Base-by-base conservation (phyloP, 2,329 filamentous ascomycete species). In the Colletotrichum horii region DNA sequence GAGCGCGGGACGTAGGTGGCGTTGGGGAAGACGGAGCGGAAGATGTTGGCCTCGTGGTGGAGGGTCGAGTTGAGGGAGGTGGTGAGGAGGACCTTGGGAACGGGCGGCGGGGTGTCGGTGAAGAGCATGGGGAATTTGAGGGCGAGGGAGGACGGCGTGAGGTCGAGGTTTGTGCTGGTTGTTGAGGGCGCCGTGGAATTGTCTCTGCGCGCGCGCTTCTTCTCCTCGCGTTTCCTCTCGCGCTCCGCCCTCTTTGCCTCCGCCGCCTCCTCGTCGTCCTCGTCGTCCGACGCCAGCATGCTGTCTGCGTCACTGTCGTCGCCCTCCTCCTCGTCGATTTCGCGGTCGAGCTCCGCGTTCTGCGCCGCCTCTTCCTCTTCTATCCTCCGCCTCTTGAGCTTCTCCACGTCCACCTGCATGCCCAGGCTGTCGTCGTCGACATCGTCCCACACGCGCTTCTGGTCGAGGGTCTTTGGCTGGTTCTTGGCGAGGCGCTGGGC, bases 401-500 rank as follows among this genome's bases (percentile, higher is more conserved):
- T 87, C 78, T 91, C 89, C 70, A 93, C 84, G 77, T 93, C 90
- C 36, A 93, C 90, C 78, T 87, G 86, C 16, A 86, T 85, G 77
- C 88, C 89, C 8, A 92, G 86, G 65, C 86, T 89, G 78, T 93
- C 91, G 65, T 89, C 84, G 64, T 93, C 93, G 66, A 91, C 91
- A 68, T 96, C 93, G 80, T 98, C 96, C 95, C 95, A 98, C 36
- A 95, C 92, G 83, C 97, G 92, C 88, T 98, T 98, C 80, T 93
- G 91, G 80, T 98, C 96, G 74, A 98, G 90, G 1, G 95, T 98
- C 70, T 91, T 84, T 1, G 97, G 94, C 58, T 96, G 90, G 86
- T 98, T 98, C 79, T 91, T 92, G 76, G 92, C 92, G 76, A 96
- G 88, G 80, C 97, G 91, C 78, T 94, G 91, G 76, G 91, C 92